Conservation (phyloP, 1,284 basidiomycete genomes). For the Pyrrhoderma lamaoense region DNA sequence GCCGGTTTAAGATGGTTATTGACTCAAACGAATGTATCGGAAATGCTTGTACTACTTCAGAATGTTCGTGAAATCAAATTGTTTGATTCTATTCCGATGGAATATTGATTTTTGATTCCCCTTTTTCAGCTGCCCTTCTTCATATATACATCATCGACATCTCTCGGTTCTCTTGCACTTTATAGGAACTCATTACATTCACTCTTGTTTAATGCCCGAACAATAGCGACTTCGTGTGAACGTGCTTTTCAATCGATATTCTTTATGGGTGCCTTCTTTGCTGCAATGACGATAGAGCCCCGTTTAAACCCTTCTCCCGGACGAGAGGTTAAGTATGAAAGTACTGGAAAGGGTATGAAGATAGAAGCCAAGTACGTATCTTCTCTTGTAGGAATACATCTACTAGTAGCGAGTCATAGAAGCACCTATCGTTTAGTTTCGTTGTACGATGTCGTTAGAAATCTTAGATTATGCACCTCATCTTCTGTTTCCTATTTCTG, state of each 20-base stretch:
- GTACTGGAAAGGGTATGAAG: slow-evolving; percentile 48
- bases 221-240: slow-evolving; percentile 50
- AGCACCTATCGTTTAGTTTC: too few species aligned
- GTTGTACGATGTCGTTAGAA: too few species aligned
- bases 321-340: slow-evolving; percentile 40
- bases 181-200: slow-evolving; percentile 72
- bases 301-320: slow-evolving; percentile 52
- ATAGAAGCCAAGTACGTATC: slow-evolving; percentile 56
- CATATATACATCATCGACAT: slow-evolving; percentile 60
- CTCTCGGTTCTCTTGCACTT: slow-evolving; percentile 68
- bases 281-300: slow-evolving; percentile 62
- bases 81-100: slow-evolving; percentile 9
- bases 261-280: slow-evolving; percentile 74
- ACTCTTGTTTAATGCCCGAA: slow-evolving; percentile 54
- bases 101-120: not conserved
- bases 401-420: too few species aligned
- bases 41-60: slow-evolving; percentile 55
- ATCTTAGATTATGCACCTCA: not conserved
- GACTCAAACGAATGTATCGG: slow-evolving; percentile 52
- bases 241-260: slow-evolving; percentile 76
- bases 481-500: slow-evolving; percentile 15
- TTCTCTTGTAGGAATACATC: not conserved
- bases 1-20: slow-evolving; percentile 28
- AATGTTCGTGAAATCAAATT: slow-evolving; percentile 42
- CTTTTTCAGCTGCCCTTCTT: slow-evolving; percentile 56